These are phyloP conservation scores for Pyrenula massariospora DNA, from an alignment of 495 filamentous ascomycete genomes.

Conservation along the genomic window DNA sequence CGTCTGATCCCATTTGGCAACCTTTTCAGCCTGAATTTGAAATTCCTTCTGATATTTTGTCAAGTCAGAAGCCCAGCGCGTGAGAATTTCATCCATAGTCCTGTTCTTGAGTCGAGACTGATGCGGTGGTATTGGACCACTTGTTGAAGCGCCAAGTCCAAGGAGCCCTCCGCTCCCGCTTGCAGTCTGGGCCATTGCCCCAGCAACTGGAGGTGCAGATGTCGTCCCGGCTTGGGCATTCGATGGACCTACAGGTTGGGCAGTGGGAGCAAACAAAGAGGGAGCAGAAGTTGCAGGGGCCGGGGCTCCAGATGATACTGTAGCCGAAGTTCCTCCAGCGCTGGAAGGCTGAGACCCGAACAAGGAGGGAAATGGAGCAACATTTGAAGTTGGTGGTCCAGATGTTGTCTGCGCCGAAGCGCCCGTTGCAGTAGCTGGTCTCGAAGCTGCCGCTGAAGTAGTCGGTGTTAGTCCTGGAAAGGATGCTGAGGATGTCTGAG, in stretches of 20 bases:
- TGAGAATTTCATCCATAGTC: conserved; percentile 99
- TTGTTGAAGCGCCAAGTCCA: conserved; percentile 55
- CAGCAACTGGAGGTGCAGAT: conserved; percentile 12
- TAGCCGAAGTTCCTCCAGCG: conserved; percentile 18
- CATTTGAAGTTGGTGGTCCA: conserved; percentile 17
- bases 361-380: conserved; percentile 22
- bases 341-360: conserved; percentile 28
- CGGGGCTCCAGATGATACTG: conserved; percentile 17
- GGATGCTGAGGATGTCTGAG: conserved; percentile 20
- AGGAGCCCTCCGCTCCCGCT: conserved; percentile 16
- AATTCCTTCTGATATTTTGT: conserved; percentile 95
- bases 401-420: conserved; percentile 11
- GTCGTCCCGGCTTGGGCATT: conserved; percentile 9
- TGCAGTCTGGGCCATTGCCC: conserved; percentile 15
- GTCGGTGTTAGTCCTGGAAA: conserved; percentile 4
- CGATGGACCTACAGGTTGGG: conserved; percentile 12
- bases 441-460: not conserved
- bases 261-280: conserved; percentile 13
- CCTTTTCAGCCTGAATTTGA: conserved; percentile 72
- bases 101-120: conserved; percentile 91
- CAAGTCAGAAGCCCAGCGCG: conserved; percentile 90
- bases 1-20: conserved; percentile 82
- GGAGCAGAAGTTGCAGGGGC: conserved; percentile 9
- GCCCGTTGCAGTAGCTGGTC: not conserved
- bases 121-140: conserved; percentile 62